phyloP scores from a whole-genome alignment of 2,329 filamentous ascomycete species.

The Endocalyx cinctus region DNA sequence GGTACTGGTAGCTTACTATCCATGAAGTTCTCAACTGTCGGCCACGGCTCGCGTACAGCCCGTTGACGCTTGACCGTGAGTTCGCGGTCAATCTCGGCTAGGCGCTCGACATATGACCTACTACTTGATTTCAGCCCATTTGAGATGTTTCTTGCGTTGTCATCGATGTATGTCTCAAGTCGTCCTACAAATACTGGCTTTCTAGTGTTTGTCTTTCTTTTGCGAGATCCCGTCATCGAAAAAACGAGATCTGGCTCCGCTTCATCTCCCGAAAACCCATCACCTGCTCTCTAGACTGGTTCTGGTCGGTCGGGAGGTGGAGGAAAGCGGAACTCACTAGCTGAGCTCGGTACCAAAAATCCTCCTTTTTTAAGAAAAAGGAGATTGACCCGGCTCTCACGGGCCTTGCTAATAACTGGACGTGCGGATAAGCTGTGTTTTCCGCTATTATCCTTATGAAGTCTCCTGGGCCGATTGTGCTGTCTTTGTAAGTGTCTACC shows the following conservation, averaged over 20 bases:
- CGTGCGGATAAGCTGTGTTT: too few relatives aligned
- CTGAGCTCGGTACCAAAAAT: too few relatives aligned
- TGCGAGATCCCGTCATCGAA: neutral
- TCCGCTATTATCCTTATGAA: too few relatives aligned
- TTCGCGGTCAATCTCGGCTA: slow-evolving; percentile 2
- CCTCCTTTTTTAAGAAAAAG: too few relatives aligned
- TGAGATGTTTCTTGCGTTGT: neutral
- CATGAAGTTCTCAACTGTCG: slow-evolving; percentile 22
- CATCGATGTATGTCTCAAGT: neutral
- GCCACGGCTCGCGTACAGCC: slow-evolving; percentile 20
- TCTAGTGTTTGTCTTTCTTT: too few relatives aligned
- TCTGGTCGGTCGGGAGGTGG: neutral
- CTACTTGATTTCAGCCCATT: neutral
- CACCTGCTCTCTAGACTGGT: neutral
- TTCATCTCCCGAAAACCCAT: neutral
- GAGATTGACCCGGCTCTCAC: too few relatives aligned
- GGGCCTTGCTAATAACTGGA: too few relatives aligned
- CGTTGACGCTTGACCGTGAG: slow-evolving; percentile 5
- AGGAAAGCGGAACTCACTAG: neutral
- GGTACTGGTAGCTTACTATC: too few relatives aligned
- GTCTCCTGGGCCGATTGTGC: too few relatives aligned
- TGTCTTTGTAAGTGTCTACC: too few relatives aligned
- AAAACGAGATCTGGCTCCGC: neutral
- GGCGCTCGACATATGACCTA: slow-evolving; percentile 2
- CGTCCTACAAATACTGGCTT: too few relatives aligned